Conservation (phyloP, 441 rosid species). For the Croton setiger region DNA sequence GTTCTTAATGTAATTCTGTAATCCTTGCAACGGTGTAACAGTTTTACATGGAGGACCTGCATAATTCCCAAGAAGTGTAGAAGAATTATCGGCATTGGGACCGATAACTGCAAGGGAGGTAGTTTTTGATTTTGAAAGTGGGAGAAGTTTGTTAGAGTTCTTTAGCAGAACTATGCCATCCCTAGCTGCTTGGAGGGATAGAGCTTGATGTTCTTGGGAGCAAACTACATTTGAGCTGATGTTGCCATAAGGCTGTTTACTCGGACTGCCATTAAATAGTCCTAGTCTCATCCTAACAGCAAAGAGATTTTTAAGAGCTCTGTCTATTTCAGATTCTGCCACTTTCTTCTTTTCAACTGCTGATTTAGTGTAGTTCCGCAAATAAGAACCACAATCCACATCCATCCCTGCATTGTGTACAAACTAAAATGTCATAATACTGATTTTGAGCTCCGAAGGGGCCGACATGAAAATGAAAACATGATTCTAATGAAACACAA, state of each 20-base stretch:
- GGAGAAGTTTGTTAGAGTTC: constrained; percentile 45
- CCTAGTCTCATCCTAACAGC: constrained; percentile 79
- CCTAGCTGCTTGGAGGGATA: constrained; percentile 82
- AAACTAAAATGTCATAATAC: not conserved
- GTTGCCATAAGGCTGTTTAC: constrained; percentile 47
- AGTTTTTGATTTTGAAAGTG: constrained; percentile 40
- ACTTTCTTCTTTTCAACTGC: constrained; percentile 62
- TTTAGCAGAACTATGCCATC: constrained; percentile 80
- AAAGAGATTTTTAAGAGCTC: constrained; percentile 73
- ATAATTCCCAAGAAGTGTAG: constrained; percentile 65
- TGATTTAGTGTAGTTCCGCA: constrained; percentile 61
- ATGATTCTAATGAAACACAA: too few relatives aligned
- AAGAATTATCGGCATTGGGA: constrained; percentile 57
- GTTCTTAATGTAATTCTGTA: constrained; percentile 44
- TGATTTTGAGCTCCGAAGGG: too few relatives aligned
- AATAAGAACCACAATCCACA: constrained; percentile 66
- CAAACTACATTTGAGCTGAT: constrained; percentile 60
- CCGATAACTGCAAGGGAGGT: constrained; percentile 66
- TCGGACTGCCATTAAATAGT: constrained; percentile 70
- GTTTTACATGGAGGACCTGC: constrained; percentile 61
- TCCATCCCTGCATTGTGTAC: constrained; percentile 60
- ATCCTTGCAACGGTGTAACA: constrained; percentile 57
- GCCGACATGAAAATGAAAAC: too few relatives aligned
- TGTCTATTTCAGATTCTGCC: constrained; percentile 48
- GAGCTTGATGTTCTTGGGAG: constrained; percentile 56